Conservation (phyloP, 768 basidiomycete species). For the Boletus pseudo-olivaceus region DNA sequence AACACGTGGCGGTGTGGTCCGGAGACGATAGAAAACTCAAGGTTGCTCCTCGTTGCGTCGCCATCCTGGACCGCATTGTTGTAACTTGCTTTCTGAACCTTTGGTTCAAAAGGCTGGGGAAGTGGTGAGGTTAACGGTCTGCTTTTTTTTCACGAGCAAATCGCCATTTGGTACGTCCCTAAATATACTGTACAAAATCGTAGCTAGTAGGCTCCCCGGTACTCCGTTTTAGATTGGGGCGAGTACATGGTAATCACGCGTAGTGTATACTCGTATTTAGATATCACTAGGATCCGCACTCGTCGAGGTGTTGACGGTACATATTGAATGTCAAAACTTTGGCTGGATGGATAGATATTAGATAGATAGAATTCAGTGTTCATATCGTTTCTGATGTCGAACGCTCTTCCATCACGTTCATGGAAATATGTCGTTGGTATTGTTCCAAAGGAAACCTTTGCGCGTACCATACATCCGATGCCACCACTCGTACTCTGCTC, state of each 20-base stretch:
- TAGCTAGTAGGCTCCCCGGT: not conserved
- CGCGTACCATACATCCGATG: not conserved
- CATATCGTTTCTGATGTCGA: not conserved
- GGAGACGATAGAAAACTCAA: slow-evolving; percentile 36
- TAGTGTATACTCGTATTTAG: slow-evolving; percentile 22
- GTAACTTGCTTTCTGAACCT: slow-evolving; percentile 52
- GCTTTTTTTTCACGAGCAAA: not conserved
- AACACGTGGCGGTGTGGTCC: slow-evolving; percentile 46
- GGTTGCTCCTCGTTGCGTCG: slow-evolving; percentile 39
- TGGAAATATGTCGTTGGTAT: not conserved
- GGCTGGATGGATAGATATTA: not conserved
- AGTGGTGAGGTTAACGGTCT: slow-evolving; percentile 35
- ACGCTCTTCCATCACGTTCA: not conserved
- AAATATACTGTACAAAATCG: slow-evolving; percentile 10
- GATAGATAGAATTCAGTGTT: not conserved
- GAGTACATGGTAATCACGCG: slow-evolving; percentile 13
- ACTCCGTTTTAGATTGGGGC: not conserved
- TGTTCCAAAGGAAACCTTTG: not conserved
- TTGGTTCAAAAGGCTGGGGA: slow-evolving; percentile 44
- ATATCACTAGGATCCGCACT: not conserved
- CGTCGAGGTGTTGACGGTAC: not conserved
- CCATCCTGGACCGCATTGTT: slow-evolving; percentile 47
- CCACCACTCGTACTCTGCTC: not conserved
- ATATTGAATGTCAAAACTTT: not conserved
- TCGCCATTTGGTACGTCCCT: not conserved